These are phyloP conservation scores for Oryza rufipogon DNA, from an alignment of 176 grass and related monocot genomes.

Conservation along the genomic window DNA sequence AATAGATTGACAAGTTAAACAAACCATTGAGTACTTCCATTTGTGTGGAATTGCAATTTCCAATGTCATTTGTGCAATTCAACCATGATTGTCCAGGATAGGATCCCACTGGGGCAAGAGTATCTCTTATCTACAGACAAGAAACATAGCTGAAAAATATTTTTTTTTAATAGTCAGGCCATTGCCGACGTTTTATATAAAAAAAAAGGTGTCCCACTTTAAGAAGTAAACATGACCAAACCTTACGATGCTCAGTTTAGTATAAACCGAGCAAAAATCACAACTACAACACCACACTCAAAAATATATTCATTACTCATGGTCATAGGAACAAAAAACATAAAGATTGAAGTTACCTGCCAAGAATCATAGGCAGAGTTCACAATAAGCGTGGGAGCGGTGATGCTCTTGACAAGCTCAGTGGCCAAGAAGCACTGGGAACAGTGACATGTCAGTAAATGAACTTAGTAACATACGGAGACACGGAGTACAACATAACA, in stretches of 20 bases:
- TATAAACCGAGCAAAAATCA: too few species aligned
- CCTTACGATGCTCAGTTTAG: too few species aligned
- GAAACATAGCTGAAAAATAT: not conserved
- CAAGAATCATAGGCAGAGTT: conserved; percentile 71
- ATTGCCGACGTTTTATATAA: too few species aligned
- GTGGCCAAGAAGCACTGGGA: conserved; percentile 68
- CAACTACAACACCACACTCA: not conserved
- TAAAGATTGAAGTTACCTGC: conserved; percentile 50
- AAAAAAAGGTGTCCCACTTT: too few species aligned
- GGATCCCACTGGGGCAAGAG: conserved; percentile 43
- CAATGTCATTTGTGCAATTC: conserved; percentile 47
- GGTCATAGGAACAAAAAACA: not conserved
- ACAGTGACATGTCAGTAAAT: conserved; percentile 10
- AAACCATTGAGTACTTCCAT: conserved; percentile 58
- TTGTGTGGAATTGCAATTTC: conserved; percentile 46
- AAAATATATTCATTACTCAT: not conserved
- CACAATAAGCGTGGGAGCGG: conserved; percentile 56
- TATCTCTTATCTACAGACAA: conserved; percentile 34
- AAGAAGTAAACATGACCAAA: too few species aligned
- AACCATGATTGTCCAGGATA: conserved; percentile 42
- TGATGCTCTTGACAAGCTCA: conserved; percentile 60
- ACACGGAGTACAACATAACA: not conserved
- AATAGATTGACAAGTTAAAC: not conserved
- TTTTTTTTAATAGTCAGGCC: not conserved
- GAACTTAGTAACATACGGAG: not conserved